Evolutionary conservation across 345 rosid species (phyloP), one percentile per base, ranked within the genome.

Genomic region (Sonneratia caseolaris): DNA sequence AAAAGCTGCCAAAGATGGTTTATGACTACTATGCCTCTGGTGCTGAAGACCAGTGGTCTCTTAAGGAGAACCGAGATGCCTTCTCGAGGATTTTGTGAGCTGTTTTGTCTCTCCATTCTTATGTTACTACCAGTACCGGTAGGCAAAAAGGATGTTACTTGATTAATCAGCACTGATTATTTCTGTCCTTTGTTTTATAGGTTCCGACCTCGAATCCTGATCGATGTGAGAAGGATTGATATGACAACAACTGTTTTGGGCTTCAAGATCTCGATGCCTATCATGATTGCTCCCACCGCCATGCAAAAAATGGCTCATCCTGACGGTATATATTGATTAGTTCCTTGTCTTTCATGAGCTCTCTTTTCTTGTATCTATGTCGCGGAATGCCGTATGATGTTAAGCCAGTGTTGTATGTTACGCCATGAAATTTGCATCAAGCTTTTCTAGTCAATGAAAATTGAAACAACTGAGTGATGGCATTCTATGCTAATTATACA

Each of bases 261-360:
- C 38, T 91, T 90, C 81, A 88, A 94, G 64, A 80, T 90, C 73
- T 90, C 97, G 24, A 94, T 94, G 98, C 98, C 97, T 18, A 87
- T 94, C 81, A 90, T 94, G 98, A 78, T 94, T 72, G 97, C 98
- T 78, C 98, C 97, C 65, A 82, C 96, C 10, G 98, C 97, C 24
- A 80, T 94, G 88, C 98, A 90, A 86, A 94, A 91, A 82, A 91
- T 94, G 97, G 98, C 97, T 70, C 98, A 91, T 72, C 96, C 96
- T 72, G 95, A 91, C 68, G 98, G 96, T 88, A 76, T 45, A 45
- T 22, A 10, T 68, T 13, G 37, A 62, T 62, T 57, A 22, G 51
- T 62, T 42, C 66, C 57, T 64, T n/a, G 43, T 45, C 64, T 64
- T 55, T 5, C 24, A 36, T 51, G 32, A n/a, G 64, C 3, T 57